These are phyloP conservation scores for Sarocladiaceae sp. DNA, from an alignment of 2,329 filamentous ascomycete species.

Conservation along the genomic window DNA sequence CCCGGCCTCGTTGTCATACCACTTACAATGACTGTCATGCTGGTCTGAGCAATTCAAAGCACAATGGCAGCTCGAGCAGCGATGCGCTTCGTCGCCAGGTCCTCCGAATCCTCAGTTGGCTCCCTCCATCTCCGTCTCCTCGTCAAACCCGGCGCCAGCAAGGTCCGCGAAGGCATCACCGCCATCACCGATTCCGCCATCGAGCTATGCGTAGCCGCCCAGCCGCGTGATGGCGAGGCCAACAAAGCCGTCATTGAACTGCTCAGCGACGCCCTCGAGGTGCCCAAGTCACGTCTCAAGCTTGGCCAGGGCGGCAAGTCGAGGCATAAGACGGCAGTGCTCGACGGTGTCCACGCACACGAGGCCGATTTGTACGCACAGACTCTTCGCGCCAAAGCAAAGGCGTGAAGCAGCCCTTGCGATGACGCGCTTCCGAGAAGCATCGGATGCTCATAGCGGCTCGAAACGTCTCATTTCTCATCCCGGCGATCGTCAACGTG, in stretches of 20 bases:
- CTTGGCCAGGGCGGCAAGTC: conserved; percentile 59
- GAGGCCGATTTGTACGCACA: conserved; percentile 23
- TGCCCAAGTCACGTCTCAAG: conserved; percentile 58
- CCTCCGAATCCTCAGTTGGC: conserved; percentile 37
- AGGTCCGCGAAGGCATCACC: conserved; percentile 53
- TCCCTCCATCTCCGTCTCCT: conserved; percentile 57
- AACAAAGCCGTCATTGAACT: conserved; percentile 61
- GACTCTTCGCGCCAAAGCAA: conserved; percentile 20
- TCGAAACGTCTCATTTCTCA: too few species aligned
- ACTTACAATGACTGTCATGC: too few species aligned
- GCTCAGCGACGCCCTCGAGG: conserved; percentile 51
- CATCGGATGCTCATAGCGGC: too few species aligned
- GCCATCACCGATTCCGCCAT: conserved; percentile 50
- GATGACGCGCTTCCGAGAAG: too few species aligned
- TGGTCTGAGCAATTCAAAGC: too few species aligned
- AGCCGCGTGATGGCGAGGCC: conserved; percentile 59
- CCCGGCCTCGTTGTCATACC: too few species aligned
- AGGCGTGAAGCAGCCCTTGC: conserved; percentile 10
- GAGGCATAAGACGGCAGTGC: conserved; percentile 54
- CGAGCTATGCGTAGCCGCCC: conserved; percentile 60
- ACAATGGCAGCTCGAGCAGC: conserved; percentile 16
- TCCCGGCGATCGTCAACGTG: too few species aligned
- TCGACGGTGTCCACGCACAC: conserved; percentile 26
- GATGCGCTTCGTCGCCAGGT: conserved; percentile 41
- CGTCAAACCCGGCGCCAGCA: conserved; percentile 60